Conservation (phyloP, 805 yeast species). For the Wickerhamiella sorbophila region DNA sequence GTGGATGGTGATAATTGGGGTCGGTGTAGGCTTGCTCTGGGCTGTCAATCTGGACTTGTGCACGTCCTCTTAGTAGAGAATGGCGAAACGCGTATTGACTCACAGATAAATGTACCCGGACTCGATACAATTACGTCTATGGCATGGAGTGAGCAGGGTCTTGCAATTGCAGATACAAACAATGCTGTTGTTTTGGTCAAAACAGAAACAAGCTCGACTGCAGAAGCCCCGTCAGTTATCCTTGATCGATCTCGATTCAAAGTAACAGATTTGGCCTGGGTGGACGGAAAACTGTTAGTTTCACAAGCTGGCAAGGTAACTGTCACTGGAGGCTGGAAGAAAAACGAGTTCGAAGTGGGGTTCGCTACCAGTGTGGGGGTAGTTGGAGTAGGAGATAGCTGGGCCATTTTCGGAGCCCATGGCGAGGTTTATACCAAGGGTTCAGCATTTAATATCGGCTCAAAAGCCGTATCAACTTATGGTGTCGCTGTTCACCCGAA, state of each 20-base stretch:
- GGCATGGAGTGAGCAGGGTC: background rate
- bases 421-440: background rate
- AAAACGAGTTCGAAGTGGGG: background rate
- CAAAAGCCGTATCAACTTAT: background rate
- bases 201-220: background rate
- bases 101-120: background rate
- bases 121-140: background rate
- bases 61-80: background rate
- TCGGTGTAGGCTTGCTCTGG: background rate
- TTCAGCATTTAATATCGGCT: background rate
- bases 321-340: background rate
- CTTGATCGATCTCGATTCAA: background rate
- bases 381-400: background rate
- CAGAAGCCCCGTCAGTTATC: too few species aligned
- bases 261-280: background rate
- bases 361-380: background rate
- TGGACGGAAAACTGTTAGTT: background rate
- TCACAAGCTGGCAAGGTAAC: background rate
- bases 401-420: background rate
- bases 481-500: conserved; percentile 3
- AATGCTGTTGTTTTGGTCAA: background rate
- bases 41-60: background rate
- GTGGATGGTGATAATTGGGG: background rate
- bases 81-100: background rate
- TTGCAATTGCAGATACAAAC: background rate